phyloP scores from a whole-genome alignment of 2,329 filamentous ascomycete species.

The Lasiodiplodia gonubiensis region DNA sequence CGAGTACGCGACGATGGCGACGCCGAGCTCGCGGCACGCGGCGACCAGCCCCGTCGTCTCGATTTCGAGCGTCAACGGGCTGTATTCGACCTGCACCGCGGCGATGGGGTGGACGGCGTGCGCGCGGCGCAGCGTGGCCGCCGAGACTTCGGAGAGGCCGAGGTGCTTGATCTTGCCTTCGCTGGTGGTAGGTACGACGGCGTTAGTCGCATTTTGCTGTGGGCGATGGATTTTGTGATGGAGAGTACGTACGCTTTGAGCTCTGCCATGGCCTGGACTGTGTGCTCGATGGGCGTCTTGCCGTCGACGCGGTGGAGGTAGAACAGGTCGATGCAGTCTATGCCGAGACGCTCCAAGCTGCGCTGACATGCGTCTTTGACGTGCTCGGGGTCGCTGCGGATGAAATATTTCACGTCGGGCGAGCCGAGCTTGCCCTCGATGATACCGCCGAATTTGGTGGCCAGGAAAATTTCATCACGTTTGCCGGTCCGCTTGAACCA shows the following conservation, averaged over 20 bases:
- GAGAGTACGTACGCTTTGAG: constrained; percentile 25
- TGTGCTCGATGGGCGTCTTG: constrained; percentile 55
- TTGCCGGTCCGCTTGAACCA: constrained; percentile 39
- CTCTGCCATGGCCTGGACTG: constrained; percentile 55
- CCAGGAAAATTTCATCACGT: constrained; percentile 41
- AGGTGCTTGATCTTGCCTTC: constrained; percentile 58
- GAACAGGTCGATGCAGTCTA: constrained; percentile 51
- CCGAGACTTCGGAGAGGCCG: constrained; percentile 54
- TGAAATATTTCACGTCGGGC: constrained; percentile 15
- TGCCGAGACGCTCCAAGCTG: constrained; percentile 47
- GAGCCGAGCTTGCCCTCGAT: constrained; percentile 6
- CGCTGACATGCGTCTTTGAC: constrained; percentile 46
- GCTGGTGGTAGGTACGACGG: constrained; percentile 29
- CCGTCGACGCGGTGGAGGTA: constrained; percentile 51
- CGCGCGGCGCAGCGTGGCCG: constrained; percentile 56
- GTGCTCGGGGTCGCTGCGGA: constrained; percentile 48
- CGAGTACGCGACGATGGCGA: constrained; percentile 47
- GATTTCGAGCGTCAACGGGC: constrained; percentile 55
- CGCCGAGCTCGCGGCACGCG: constrained; percentile 53
- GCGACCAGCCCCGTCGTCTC: constrained; percentile 47
- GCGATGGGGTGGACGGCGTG: constrained; percentile 54
- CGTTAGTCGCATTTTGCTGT: too few species aligned
- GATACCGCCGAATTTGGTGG: constrained; percentile 58
- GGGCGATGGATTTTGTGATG: too few species aligned
- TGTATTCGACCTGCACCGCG: constrained; percentile 60